Percentiles rank a stretch among this genome's conserved stretches.
Evolutionary conservation across 495 filamentous ascomycete genomes (phyloP).

Genomic region (Penicillium fimorum): DNA sequence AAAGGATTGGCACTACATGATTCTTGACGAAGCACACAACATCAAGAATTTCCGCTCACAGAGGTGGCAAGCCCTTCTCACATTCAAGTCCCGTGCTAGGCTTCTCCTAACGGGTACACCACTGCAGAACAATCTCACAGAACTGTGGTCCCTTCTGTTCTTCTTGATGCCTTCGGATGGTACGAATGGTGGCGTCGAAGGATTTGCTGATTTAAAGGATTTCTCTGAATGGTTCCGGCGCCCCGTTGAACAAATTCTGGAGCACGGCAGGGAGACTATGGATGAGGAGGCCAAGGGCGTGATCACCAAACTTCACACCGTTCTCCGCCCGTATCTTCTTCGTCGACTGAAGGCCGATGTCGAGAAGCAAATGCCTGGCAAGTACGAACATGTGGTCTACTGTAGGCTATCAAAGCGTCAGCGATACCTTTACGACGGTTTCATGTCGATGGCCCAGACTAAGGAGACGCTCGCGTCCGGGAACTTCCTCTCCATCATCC

Average conservation of each 20-base stretch:
- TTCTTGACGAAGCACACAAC: conserved; percentile 97
- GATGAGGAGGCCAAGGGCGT: conserved; percentile 87
- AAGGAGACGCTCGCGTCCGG: conserved; percentile 86
- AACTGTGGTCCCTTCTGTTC: conserved; percentile 95
- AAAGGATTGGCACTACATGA: conserved; percentile 96
- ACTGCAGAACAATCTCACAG: conserved; percentile 93
- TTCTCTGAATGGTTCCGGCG: conserved; percentile 93
- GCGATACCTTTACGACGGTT: conserved; percentile 93
- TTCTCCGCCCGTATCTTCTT: conserved; percentile 88
- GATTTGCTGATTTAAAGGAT: conserved; percentile 85
- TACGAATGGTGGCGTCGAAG: conserved; percentile 65
- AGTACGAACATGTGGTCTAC: conserved; percentile 95
- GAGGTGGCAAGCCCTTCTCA: conserved; percentile 91
- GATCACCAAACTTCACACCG: conserved; percentile 87
- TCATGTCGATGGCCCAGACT: conserved; percentile 90
- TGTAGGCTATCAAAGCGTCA: conserved; percentile 94
- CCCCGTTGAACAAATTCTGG: conserved; percentile 91
- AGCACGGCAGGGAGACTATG: conserved; percentile 88
- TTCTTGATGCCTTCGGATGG: conserved; percentile 91
- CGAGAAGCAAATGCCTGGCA: conserved; percentile 98
- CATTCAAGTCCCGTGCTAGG: conserved; percentile 81
- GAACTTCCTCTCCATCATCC: conserved; percentile 97
- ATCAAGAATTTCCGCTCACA: conserved; percentile 99
- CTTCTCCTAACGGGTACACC: conserved; percentile 94
- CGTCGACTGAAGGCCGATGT: conserved; percentile 95